Evolutionary conservation across 176 grass and related monocot genomes (phyloP).

Genomic region (barley (Hordeum vulgare)): MorexV3_pseudomolecules_assembly NC_058520.1:5724958-5725457

Average conservation of each 20-base stretch:
- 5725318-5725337: constrained; percentile 95
- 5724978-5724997: not conserved
- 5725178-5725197: constrained; percentile 94
- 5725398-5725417: not conserved
- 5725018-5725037: too few relatives aligned
- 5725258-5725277: constrained; percentile 84
- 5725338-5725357: constrained; percentile 98
- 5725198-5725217: constrained; percentile 97
- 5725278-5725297: constrained; percentile 87
- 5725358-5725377: constrained; percentile 63
- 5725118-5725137: constrained; percentile 1
- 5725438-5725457: not conserved
- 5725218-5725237: constrained; percentile 97
- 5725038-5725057: not conserved
- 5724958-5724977: not conserved
- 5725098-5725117: not conserved
- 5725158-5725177: constrained; percentile 54
- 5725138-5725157: not conserved
- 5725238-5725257: constrained; percentile 94
- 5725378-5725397: constrained; percentile 6
- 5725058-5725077: constrained; percentile 3
- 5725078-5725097: not conserved
- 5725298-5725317: constrained; percentile 97
- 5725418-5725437: not conserved
- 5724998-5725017: not conserved